phyloP scores from a whole-genome alignment of 1,284 basidiomycete genomes.

The Papiliotrema fonsecae region DNA sequence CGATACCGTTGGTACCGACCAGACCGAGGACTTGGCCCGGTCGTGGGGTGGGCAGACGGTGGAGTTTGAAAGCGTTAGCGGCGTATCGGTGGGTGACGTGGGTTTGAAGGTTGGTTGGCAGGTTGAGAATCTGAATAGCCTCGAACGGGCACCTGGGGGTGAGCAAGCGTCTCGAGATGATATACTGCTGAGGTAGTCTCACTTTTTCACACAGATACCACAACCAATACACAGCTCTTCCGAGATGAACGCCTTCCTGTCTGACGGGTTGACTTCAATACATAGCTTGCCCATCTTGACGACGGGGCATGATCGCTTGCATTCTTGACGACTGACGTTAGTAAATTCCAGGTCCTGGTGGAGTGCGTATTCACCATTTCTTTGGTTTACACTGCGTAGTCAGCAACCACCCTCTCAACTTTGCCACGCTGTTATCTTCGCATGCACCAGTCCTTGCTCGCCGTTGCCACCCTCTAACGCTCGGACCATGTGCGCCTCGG shows the following conservation, averaged over 20 bases:
- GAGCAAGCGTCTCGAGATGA: no score
- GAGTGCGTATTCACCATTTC: conserved; percentile 42
- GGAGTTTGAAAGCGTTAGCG: conserved; percentile 96
- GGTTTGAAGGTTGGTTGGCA: conserved; percentile 89
- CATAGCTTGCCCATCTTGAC: conserved; percentile 98
- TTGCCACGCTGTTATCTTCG: no score
- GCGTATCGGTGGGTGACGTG: conserved; percentile 95
- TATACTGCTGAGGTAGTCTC: conserved; percentile 36
- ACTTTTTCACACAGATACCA: conserved; percentile 99
- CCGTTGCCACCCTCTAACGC: no score
- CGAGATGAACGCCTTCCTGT: conserved; percentile 96
- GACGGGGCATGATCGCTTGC: conserved; percentile 80
- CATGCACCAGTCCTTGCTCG: no score
- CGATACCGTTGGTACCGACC: conserved; percentile 97
- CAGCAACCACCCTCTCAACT: neutral
- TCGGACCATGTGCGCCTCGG: no score
- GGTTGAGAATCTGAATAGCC: conserved; percentile 93
- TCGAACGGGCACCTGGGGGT: conserved; percentile 83
- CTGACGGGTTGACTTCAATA: conserved; percentile 88
- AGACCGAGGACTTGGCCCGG: conserved; percentile 93
- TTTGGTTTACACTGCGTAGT: conserved; percentile 74
- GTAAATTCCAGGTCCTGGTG: neutral
- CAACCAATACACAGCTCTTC: conserved; percentile 95
- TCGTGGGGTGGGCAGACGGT: conserved; percentile 88
- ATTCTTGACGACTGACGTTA: conserved; percentile 43